A percentile compares a stretch with the other conserved stretches of the same genome.
These are phyloP conservation scores for Hypoxylon sp. DNA, from an alignment of 2,329 filamentous ascomycete genomes.

Conservation along the genomic window DNA sequence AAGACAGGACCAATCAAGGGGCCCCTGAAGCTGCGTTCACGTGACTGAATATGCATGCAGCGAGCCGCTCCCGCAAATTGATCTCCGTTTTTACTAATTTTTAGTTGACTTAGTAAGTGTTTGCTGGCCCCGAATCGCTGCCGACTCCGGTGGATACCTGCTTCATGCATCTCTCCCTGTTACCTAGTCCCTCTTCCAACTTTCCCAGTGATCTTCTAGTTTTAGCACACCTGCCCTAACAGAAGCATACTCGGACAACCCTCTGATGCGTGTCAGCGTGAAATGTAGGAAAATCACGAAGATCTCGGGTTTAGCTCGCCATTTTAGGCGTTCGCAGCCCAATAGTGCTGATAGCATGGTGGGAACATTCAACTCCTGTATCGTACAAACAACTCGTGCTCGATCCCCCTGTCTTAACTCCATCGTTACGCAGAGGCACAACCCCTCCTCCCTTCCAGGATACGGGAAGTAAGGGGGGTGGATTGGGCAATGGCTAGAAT, in stretches of 20 bases:
- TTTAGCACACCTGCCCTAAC: background rate
- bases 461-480: slow-evolving; percentile 33
- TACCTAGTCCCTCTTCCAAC: slow-evolving; percentile 9
- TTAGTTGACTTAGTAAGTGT: slow-evolving; percentile 36
- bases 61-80: slow-evolving; percentile 51
- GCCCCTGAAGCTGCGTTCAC: slow-evolving; percentile 42
- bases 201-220: slow-evolving; percentile 6
- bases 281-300: slow-evolving; percentile 8
- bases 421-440: slow-evolving; percentile 23
- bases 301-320: slow-evolving; percentile 14
- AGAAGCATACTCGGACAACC: background rate
- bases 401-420: slow-evolving; percentile 26
- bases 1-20: slow-evolving; percentile 35
- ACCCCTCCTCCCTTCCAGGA: slow-evolving; percentile 26
- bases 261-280: slow-evolving; percentile 4
- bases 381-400: slow-evolving; percentile 14
- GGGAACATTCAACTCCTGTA: slow-evolving; percentile 1
- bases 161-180: slow-evolving; percentile 15
- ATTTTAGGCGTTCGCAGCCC: background rate
- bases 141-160: slow-evolving; percentile 25
- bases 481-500: slow-evolving; percentile 19
- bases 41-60: slow-evolving; percentile 52
- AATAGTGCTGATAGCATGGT: slow-evolving; percentile 8
- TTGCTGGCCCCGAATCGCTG: slow-evolving; percentile 36
- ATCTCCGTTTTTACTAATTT: slow-evolving; percentile 47